Base-by-base conservation (phyloP, 495 filamentous ascomycete genomes). In the Aspergillus diversus region DNA sequence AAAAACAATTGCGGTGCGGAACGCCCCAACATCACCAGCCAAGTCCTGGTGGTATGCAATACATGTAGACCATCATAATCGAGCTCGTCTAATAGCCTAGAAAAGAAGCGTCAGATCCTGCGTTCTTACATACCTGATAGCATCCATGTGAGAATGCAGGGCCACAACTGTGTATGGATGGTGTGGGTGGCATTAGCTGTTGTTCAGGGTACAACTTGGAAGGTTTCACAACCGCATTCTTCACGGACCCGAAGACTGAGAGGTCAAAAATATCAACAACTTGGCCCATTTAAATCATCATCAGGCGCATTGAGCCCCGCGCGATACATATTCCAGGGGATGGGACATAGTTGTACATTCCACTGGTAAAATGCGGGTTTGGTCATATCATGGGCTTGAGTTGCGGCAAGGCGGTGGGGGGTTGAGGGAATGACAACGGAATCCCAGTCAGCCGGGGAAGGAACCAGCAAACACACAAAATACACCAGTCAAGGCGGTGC, bases 1-100 rank as follows among this genome's bases (percentile, higher is more conserved):
- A 50, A 49, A 57, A 49, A 51, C 16, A 21, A 17, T 51, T 55
- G 46, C n/a, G 47, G 27, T 13, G n/a, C 11, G 43, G 5, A 57
- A 46, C 17, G 33, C n/a, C 52, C 51, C 51, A 42, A 42, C 43
- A 6, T 32, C 35, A 35, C 42, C 42, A 54, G 27, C 60, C 32
- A 34, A 57, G 15, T 21, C 7, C 17, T 31, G 17, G 16, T 17
- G 11, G 27, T 43, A 4, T 43, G 39, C 5, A 15, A 43, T 15
- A 43, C 11, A 6, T 27, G n/a, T 43, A 43, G 39, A 43, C 39
- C 39, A 43, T 43, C 11, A 43, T 43, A 43, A 13, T 43, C n/a
- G 39, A 43, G 39, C 39, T 15, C n/a, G 39, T 43, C 39, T 43
- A 43, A 43, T 43, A 8, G n/a, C 11, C 5, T 43, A 13, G 39